Percentiles rank a stretch among this genome's conserved stretches.
These are phyloP conservation scores for Herpetomonas samuelpessoai DNA, from an alignment of 208 protist genomes.

Conservation along the genomic window DNA sequence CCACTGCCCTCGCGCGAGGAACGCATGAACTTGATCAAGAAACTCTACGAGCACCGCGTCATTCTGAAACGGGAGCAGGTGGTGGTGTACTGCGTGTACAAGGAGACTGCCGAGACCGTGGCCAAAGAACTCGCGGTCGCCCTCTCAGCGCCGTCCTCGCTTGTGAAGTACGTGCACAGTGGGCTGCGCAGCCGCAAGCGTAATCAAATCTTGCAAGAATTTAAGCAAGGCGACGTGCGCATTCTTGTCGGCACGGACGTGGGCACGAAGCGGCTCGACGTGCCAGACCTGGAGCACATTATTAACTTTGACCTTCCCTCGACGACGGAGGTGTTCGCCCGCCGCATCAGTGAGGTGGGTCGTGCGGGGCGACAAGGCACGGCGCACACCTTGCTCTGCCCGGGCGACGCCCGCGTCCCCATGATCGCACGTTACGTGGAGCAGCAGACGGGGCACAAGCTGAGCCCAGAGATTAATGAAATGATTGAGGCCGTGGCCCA, in stretches of 20 bases:
- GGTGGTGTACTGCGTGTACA: conserved; percentile 73
- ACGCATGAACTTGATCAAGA: conserved; percentile 41
- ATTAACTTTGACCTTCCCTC: conserved; percentile 96
- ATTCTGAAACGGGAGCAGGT: conserved; percentile 73
- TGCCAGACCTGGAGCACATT: conserved; percentile 93
- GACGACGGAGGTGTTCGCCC: conserved; percentile 97
- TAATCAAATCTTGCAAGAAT: conserved; percentile 66
- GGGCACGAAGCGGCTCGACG: conserved; percentile 92
- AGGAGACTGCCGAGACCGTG: conserved; percentile 57
- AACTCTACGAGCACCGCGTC: conserved; percentile 62
- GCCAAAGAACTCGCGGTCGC: conserved; percentile 35
- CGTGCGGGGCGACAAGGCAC: conserved; percentile 91
- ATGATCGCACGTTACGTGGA: conserved; percentile 56
- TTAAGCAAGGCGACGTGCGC: conserved; percentile 69
- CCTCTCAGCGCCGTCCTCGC: conserved; percentile 47
- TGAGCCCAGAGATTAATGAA: conserved; percentile 25
- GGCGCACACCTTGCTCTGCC: conserved; percentile 92
- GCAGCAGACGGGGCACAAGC: conserved; percentile 29
- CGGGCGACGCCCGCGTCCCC: conserved; percentile 54
- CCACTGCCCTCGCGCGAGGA: conserved; percentile 35
- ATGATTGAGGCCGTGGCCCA: conserved; percentile 21
- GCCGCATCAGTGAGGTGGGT: conserved; percentile 97
- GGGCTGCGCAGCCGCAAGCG: conserved; percentile 73
- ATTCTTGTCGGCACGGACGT: conserved; percentile 97
- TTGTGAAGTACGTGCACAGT: conserved; percentile 90